A percentile compares a stretch with the other conserved stretches of the same genome.
Conservation (phyloP, 495 filamentous ascomycete genomes). For the Tuber umbilicatum region DNA sequence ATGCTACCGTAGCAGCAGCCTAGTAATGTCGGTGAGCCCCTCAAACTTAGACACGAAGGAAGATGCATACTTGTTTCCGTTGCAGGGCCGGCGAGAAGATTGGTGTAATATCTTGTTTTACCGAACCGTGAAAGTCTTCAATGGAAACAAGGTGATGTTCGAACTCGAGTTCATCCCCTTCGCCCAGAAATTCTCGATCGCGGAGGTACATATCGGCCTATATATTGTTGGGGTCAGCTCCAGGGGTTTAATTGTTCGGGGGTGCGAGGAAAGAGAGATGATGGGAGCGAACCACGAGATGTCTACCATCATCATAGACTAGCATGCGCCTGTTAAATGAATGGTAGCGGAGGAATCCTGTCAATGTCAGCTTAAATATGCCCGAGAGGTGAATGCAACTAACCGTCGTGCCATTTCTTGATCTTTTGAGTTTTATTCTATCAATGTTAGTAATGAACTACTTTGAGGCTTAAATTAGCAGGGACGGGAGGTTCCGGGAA, state of each 20-base stretch:
- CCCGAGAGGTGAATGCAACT: not conserved
- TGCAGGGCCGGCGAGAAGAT: conserved; percentile 36
- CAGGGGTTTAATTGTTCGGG: not conserved
- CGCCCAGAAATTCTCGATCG: conserved; percentile 20
- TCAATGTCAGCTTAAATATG: conserved; percentile 8
- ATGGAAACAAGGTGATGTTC: conserved; percentile 41
- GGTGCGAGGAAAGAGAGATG: not conserved
- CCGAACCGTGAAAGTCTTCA: conserved; percentile 37
- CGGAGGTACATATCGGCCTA: conserved; percentile 41
- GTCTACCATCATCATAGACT: conserved; percentile 37
- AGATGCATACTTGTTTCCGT: conserved; percentile 25
- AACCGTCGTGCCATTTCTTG: conserved; percentile 42
- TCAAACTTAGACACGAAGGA: not conserved
- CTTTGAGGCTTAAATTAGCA: not conserved
- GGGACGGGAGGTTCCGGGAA: not conserved
- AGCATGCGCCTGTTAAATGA: conserved; percentile 41
- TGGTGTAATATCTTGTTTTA: conserved; percentile 37
- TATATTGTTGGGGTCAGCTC: conserved; percentile 5
- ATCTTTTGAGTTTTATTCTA: conserved; percentile 43
- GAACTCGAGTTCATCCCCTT: conserved; percentile 41
- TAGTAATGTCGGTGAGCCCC: not conserved
- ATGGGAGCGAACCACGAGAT: conserved; percentile 29
- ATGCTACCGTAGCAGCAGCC: not conserved
- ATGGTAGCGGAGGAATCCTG: conserved; percentile 41
- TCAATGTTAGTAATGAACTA: conserved; percentile 7